A percentile compares a stretch with the other conserved stretches of the same genome.
These are phyloP conservation scores for Trichoderma sp. DNA, from an alignment of 2,329 filamentous ascomycete genomes.

Conservation along the genomic window DNA sequence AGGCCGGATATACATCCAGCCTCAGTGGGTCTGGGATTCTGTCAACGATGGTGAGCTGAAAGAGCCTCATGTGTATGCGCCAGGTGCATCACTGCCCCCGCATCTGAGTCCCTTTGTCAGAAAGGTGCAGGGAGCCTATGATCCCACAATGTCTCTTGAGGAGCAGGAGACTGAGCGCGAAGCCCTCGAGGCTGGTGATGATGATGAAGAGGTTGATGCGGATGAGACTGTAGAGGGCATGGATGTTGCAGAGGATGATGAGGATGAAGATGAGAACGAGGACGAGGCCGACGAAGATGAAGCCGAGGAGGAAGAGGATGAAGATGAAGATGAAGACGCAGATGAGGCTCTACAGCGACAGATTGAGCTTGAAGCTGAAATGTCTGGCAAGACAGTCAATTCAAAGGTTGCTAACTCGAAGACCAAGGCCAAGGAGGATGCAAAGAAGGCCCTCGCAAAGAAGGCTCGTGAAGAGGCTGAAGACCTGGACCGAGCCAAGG, in stretches of 20 bases:
- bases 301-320: slow-evolving; percentile 44
- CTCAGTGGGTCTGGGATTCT: slow-evolving; percentile 98
- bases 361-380: slow-evolving; percentile 88
- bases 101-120: slow-evolving; percentile 97
- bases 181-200: slow-evolving; percentile 68
- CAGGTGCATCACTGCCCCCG: slow-evolving; percentile 84
- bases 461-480: slow-evolving; percentile 76
- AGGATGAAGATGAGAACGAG: slow-evolving; percentile 59
- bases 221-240: slow-evolving; percentile 48
- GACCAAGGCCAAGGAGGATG: slow-evolving; percentile 66
- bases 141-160: slow-evolving; percentile 80
- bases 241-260: slow-evolving; percentile 49
- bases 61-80: slow-evolving; percentile 81
- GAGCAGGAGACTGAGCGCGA: slow-evolving; percentile 88
- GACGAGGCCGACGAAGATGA: slow-evolving; percentile 50
- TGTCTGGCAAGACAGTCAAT: slow-evolving; percentile 64
- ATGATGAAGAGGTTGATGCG: slow-evolving; percentile 47
- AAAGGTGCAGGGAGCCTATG: slow-evolving; percentile 81
- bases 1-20: slow-evolving; percentile 90
- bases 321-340: slow-evolving; percentile 41
- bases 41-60: slow-evolving; percentile 89
- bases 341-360: slow-evolving; percentile 73
- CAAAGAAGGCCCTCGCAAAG: slow-evolving; percentile 65
- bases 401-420: slow-evolving; percentile 48
- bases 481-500: slow-evolving; percentile 88